A percentile compares a stretch with the other conserved stretches of the same genome.
phyloP scores from a whole-genome alignment of 2,329 filamentous ascomycete genomes.

The Epichloe sylvatica region DNA sequence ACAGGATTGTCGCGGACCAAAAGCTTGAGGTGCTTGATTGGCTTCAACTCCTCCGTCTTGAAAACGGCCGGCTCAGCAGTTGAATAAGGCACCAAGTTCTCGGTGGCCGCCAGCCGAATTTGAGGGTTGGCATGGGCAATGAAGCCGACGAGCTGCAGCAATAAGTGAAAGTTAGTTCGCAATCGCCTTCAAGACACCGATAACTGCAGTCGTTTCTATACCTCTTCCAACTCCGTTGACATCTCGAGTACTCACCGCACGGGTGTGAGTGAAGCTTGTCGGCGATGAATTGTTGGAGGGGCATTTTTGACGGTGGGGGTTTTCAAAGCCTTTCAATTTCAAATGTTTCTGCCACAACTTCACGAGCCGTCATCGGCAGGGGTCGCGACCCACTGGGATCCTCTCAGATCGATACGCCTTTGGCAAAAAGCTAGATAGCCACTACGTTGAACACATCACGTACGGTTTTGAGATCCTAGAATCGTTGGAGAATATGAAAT shows the following conservation, averaged over 20 bases:
- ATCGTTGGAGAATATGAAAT: too few species aligned
- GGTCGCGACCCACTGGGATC: constrained; percentile 10
- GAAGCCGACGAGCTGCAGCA: constrained; percentile 69
- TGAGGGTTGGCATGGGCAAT: constrained; percentile 85
- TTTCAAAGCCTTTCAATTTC: constrained; percentile 3
- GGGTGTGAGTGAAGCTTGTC: constrained; percentile 1
- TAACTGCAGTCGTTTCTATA: constrained; percentile 18
- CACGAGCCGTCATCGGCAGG: constrained; percentile 7
- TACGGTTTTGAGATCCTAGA: too few species aligned
- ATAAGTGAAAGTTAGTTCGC: background rate
- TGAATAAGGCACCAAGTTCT: constrained; percentile 77
- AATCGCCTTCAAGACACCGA: background rate
- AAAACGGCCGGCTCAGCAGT: constrained; percentile 63
- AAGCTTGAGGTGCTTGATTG: constrained; percentile 77
- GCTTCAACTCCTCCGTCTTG: constrained; percentile 64
- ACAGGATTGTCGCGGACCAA: constrained; percentile 73
- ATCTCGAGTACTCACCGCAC: constrained; percentile 27
- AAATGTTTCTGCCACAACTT: background rate
- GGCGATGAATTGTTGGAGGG: constrained; percentile 9
- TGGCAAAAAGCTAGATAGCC: too few species aligned
- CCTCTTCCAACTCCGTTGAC: constrained; percentile 66
- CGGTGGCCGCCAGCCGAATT: constrained; percentile 71
- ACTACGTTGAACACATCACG: too few species aligned
- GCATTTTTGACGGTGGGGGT: constrained; percentile 11
- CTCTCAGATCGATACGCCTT: too few species aligned